Conservation (phyloP, 179 eudicot genomes). For the Actinidia arguta region DNA sequence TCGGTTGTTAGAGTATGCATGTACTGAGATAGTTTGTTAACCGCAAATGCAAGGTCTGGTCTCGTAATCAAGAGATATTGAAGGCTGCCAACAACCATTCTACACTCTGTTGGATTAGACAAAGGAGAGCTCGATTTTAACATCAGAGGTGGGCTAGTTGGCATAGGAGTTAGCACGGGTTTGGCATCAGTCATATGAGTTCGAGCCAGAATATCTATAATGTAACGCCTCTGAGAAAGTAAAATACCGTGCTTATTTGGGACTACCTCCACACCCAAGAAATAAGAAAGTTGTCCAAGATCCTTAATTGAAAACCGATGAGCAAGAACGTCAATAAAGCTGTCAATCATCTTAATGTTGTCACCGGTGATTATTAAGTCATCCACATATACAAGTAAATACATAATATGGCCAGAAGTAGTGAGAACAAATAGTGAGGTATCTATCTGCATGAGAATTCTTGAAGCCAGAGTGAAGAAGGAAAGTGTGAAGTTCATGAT, state of each 20-base stretch:
- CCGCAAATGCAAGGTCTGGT: neutral
- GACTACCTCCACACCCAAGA: neutral
- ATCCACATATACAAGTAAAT: constrained; percentile 12
- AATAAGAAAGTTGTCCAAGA: neutral
- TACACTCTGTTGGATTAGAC: neutral
- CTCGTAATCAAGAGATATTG: no score
- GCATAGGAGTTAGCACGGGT: neutral
- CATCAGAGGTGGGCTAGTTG: neutral
- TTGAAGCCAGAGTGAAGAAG: neutral
- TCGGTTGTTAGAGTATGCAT: neutral
- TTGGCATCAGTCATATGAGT: neutral
- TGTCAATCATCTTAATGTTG: neutral
- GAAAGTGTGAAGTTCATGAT: neutral
- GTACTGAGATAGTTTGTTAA: neutral
- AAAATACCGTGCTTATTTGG: neutral
- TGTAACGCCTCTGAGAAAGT: neutral
- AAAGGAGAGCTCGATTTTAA: neutral
- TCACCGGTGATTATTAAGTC: neutral
- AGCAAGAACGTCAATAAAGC: neutral
- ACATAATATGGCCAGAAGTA: neutral
- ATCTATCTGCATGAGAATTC: neutral
- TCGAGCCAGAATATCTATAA: neutral
- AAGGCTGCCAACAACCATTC: neutral
- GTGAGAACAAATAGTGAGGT: neutral
- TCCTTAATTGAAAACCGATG: neutral